Percentiles rank a stretch among this genome's conserved stretches.
Conservation (phyloP, 106 monocot species). For the Iris macrosiphon region DNA sequence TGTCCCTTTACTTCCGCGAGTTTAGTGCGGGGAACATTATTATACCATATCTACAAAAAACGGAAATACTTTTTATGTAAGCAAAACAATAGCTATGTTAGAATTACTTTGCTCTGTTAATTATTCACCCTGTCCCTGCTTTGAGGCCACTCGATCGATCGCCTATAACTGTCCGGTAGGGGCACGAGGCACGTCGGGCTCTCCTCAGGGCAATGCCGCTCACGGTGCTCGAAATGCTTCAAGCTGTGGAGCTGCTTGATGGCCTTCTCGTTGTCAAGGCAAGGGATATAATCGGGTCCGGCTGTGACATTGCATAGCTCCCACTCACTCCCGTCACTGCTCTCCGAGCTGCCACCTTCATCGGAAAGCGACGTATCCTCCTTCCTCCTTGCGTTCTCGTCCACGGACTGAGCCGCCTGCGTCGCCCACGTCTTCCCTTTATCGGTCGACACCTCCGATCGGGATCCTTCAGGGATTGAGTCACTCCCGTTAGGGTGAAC, state of each 20-base stretch:
- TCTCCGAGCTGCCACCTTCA: conserved; percentile 2
- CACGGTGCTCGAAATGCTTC: conserved; percentile 68
- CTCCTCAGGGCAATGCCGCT: conserved; percentile 85
- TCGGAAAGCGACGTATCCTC: conserved; percentile 11
- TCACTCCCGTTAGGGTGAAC: conserved; percentile 20
- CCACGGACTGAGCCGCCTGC: conserved; percentile 7
- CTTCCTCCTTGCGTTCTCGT: conserved; percentile 18
- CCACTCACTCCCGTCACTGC: conserved; percentile 31
- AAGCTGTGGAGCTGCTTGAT: conserved; percentile 52
- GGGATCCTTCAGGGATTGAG: not conserved
- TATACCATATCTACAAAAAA: conserved; percentile 76
- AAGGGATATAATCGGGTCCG: conserved; percentile 81
- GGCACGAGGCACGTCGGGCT: conserved; percentile 70
- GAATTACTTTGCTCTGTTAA: not conserved
- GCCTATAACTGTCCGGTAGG: conserved; percentile 58
- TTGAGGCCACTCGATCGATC: conserved; percentile 64
- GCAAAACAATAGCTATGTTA: not conserved
- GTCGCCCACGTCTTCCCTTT: conserved; percentile 5
- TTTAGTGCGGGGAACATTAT: conserved; percentile 83
- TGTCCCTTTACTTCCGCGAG: conserved; percentile 96
- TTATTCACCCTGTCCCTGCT: conserved; percentile 75
- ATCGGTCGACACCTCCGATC: not conserved
- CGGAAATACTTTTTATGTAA: not conserved
- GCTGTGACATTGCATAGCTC: conserved; percentile 69
- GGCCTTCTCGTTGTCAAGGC: conserved; percentile 80